phyloP scores from a whole-genome alignment of 345 rosid genomes.

The Hypericum perforatum region DNA sequence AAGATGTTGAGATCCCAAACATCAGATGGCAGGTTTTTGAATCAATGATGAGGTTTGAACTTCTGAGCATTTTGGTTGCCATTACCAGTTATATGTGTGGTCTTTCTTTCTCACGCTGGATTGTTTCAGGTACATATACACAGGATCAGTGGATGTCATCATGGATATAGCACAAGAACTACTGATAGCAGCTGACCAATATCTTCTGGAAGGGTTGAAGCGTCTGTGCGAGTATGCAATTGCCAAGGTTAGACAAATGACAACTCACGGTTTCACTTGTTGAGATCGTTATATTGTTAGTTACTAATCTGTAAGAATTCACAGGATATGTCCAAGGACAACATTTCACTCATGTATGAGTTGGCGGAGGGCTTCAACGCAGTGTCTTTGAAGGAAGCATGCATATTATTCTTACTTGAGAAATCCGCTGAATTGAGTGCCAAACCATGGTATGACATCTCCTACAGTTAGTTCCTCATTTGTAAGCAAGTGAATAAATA shows the following conservation, averaged over 20 bases:
- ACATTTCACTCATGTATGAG: slow-evolving; percentile 50
- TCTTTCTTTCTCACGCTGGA: slow-evolving; percentile 2
- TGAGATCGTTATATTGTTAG: not conserved
- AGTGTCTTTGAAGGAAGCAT: slow-evolving; percentile 41
- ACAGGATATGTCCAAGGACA: slow-evolving; percentile 51
- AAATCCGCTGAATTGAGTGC: slow-evolving; percentile 41
- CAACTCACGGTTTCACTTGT: too few relatives aligned
- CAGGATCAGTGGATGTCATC: slow-evolving; percentile 43
- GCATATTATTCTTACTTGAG: slow-evolving; percentile 52
- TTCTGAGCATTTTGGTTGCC: not conserved
- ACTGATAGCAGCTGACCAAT: slow-evolving; percentile 77
- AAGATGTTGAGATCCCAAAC: slow-evolving; percentile 69
- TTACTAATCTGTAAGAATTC: too few relatives aligned
- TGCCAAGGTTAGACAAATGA: slow-evolving; percentile 39
- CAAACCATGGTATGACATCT: slow-evolving; percentile 41
- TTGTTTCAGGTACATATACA: slow-evolving; percentile 52
- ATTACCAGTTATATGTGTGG: not conserved
- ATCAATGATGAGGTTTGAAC: slow-evolving; percentile 56
- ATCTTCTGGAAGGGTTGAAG: slow-evolving; percentile 63
- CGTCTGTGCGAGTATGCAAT: slow-evolving; percentile 59
- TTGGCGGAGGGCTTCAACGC: slow-evolving; percentile 59
- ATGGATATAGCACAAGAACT: slow-evolving; percentile 53
- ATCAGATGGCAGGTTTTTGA: slow-evolving; percentile 69
- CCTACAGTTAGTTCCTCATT: too few relatives aligned
- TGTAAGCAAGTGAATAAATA: too few relatives aligned